phyloP scores from a whole-genome alignment of 1,284 basidiomycete species.

The Pterulicium gracile region DNA sequence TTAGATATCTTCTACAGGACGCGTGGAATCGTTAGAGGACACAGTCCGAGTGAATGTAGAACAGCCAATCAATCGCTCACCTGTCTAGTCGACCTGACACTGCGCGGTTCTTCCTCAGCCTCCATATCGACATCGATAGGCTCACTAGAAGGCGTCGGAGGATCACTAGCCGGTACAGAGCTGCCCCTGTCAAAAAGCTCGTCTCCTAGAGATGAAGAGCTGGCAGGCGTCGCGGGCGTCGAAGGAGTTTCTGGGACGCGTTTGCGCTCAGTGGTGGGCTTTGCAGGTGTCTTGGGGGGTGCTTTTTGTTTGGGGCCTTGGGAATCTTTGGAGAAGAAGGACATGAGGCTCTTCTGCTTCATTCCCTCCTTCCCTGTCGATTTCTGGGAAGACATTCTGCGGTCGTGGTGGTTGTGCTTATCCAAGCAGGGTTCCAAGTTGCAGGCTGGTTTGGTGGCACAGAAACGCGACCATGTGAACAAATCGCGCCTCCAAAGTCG shows the following conservation, averaged over 20 bases:
- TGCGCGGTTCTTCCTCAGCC: constrained; percentile 51
- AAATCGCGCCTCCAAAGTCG: too few relatives aligned
- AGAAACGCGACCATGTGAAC: too few relatives aligned
- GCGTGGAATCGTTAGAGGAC: too few relatives aligned
- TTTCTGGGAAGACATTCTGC: background rate
- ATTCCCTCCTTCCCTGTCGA: constrained; percentile 11
- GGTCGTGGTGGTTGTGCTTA: too few relatives aligned
- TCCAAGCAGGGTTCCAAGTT: too few relatives aligned
- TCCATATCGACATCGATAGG: constrained; percentile 69
- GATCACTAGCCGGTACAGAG: constrained; percentile 36
- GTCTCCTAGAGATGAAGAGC: constrained; percentile 8
- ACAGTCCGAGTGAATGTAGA: background rate
- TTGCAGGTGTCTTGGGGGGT: constrained; percentile 14
- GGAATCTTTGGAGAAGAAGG: constrained; percentile 45
- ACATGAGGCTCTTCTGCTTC: constrained; percentile 68
- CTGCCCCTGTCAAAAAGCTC: constrained; percentile 13
- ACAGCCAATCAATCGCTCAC: constrained; percentile 17
- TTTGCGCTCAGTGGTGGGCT: constrained; percentile 28
- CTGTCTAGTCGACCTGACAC: constrained; percentile 17
- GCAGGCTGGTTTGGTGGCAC: too few relatives aligned
- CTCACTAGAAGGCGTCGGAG: constrained; percentile 54
- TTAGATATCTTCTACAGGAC: too few relatives aligned
- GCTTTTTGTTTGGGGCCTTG: constrained; percentile 13
- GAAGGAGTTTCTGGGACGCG: constrained; percentile 16
- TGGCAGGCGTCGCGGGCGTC: constrained; percentile 11